These are phyloP conservation scores for Aphanoascus verrucosus DNA, from an alignment of 2,329 filamentous ascomycete species.

Conservation along the genomic window DNA sequence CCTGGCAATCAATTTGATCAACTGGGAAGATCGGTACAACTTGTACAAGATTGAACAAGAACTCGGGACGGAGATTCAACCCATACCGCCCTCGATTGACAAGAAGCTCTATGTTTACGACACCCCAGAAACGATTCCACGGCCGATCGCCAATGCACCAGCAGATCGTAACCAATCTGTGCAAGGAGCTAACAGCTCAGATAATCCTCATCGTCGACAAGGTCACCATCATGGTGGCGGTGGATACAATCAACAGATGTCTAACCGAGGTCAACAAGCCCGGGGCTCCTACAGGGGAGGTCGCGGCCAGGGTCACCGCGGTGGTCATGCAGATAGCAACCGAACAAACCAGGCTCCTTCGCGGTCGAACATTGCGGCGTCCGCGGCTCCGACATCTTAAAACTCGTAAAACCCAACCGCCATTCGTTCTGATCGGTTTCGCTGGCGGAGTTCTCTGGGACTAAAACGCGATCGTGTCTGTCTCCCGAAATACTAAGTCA, in stretches of 20 bases:
- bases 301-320: constrained; percentile 36
- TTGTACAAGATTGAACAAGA: constrained; percentile 98
- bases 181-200: constrained; percentile 20
- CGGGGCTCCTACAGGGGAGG: constrained; percentile 36
- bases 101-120: constrained; percentile 99
- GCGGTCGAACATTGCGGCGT: constrained; percentile 13
- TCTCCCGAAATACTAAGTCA: not conserved
- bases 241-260: constrained; percentile 29
- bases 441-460: not conserved
- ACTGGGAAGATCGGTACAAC: constrained; percentile 98
- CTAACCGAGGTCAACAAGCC: constrained; percentile 24
- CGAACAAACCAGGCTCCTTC: constrained; percentile 22
- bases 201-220: constrained; percentile 27
- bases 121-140: constrained; percentile 84
- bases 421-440: not conserved
- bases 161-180: constrained; percentile 21
- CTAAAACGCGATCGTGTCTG: no score
- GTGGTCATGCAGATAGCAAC: constrained; percentile 26
- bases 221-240: constrained; percentile 26
- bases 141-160: constrained; percentile 56
- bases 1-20: constrained; percentile 97
- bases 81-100: constrained; percentile 90
- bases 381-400: constrained; percentile 14
- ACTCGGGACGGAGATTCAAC: constrained; percentile 89
- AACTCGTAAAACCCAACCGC: no score